A percentile compares a stretch with the other conserved stretches of the same genome.
phyloP scores from a whole-genome alignment of 1,284 basidiomycete genomes.

The Boletus calvinii region DNA sequence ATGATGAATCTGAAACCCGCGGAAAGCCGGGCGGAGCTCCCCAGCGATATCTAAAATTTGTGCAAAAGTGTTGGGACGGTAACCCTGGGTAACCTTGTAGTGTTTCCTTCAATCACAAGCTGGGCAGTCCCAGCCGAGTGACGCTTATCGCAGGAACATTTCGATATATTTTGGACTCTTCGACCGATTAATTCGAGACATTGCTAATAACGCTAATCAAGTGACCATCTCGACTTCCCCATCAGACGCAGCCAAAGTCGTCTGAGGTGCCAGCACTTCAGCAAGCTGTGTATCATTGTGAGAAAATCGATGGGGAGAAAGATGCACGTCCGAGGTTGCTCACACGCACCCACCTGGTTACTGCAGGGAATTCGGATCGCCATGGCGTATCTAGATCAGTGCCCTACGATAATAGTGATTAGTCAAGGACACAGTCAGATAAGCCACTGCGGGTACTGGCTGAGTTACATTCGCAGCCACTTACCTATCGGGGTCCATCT shows the following conservation, averaged over 20 bases:
- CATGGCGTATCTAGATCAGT: not conserved
- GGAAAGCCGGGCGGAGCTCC: no score
- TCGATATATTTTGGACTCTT: not conserved
- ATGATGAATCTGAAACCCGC: not conserved
- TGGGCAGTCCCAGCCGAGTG: no score
- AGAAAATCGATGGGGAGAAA: constrained; percentile 10
- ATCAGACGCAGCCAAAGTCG: not conserved
- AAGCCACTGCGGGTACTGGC: not conserved
- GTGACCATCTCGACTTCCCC: not conserved
- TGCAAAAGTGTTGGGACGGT: not conserved
- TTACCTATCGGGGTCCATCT: not conserved
- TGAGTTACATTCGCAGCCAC: not conserved
- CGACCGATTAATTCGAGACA: not conserved
- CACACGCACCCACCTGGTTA: not conserved
- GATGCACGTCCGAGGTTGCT: not conserved
- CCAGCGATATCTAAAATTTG: not conserved
- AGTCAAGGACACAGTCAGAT: not conserved
- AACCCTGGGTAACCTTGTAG: no score
- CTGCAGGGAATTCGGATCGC: not conserved
- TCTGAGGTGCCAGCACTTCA: not conserved
- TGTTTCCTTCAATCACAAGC: no score
- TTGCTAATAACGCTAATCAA: not conserved
- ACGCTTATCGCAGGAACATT: not conserved
- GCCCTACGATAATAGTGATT: not conserved
- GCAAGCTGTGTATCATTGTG: not conserved